Base-by-base conservation (phyloP, 306 rosid genomes). In the Vigna mungo region DNA sequence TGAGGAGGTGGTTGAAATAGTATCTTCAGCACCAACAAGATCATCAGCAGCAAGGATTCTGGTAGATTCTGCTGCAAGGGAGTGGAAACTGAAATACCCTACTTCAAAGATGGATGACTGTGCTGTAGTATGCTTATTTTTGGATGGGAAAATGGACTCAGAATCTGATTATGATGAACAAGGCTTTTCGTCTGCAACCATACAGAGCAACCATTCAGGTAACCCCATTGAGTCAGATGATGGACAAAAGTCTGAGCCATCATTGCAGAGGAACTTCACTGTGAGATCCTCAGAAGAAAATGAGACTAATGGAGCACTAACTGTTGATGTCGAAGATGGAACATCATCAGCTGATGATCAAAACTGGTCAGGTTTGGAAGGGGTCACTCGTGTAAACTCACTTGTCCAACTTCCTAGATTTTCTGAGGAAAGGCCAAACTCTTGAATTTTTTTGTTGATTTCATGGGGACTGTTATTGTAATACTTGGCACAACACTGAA, bases 101-200 rank as follows among this genome's bases (percentile, higher is more conserved):
- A 96, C 98, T 21, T 96, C 99, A 1, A 96, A 92, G 80, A 96
- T 96, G 99, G 99, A 96, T 47, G 99, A 96, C 78, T 96, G 99
- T 76, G 98, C 99, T 52, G 99, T 96, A 5, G 96, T 92, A 48
- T 96, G 99, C 84, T 67, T 96, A 64, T 96, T 89, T 83, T 72
- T 96, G 88, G 98, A 96, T 56, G 91, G 97, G 65, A 96, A 89
- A 88, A 96, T 96, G 99, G 99, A 96, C 87, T 81, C 93, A 0
- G 99, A 96, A 84, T 92, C 98, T 4, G 98, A 96, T 75, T 86
- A 85, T 49, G 98, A 95, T 0, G 99, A 96, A 41, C 98, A 80
- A 76, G 88, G 93, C 56, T 91, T 85, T 59, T 96, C 97, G 43
- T 96, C 99, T 47, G 99, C 98, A 21, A 92, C 97, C 72, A 81